Evolutionary conservation across 2,329 filamentous ascomycete species (phyloP).

Genomic region (Penicillium sp.): DNA sequence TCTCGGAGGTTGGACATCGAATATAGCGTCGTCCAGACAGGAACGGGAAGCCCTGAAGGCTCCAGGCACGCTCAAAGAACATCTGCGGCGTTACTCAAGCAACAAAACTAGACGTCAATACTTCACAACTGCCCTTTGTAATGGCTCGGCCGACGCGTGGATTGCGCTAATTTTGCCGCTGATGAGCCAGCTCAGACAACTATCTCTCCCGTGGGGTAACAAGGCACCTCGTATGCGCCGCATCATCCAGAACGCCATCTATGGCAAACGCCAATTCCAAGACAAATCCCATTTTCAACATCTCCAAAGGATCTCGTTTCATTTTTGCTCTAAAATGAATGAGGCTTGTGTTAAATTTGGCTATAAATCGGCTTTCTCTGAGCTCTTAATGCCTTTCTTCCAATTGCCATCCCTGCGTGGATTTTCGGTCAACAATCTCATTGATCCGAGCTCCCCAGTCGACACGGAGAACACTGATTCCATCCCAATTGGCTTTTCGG

Average conservation of each 20-base stretch:
- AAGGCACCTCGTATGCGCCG: background rate
- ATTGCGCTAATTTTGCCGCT: background rate
- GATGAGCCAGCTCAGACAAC: background rate
- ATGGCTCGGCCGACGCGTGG: background rate
- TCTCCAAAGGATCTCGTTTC: background rate
- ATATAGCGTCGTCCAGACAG: background rate
- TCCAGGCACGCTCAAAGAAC: background rate
- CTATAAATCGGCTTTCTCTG: background rate
- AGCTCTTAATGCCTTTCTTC: background rate
- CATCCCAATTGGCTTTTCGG: background rate
- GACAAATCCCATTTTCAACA: background rate
- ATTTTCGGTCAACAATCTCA: background rate
- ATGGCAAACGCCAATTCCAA: background rate
- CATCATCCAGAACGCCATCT: background rate
- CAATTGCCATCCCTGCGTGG: background rate
- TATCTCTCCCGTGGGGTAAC: background rate
- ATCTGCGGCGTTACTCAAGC: background rate
- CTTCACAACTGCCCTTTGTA: background rate
- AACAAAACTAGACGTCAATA: background rate
- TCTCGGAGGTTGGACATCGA: background rate
- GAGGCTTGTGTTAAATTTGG: background rate
- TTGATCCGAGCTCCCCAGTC: background rate
- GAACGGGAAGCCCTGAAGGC: background rate
- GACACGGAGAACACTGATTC: background rate
- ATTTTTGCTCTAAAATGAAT: background rate